Base-by-base conservation (phyloP, 2,329 filamentous ascomycete species). In the Talaromyces sp. region DNA sequence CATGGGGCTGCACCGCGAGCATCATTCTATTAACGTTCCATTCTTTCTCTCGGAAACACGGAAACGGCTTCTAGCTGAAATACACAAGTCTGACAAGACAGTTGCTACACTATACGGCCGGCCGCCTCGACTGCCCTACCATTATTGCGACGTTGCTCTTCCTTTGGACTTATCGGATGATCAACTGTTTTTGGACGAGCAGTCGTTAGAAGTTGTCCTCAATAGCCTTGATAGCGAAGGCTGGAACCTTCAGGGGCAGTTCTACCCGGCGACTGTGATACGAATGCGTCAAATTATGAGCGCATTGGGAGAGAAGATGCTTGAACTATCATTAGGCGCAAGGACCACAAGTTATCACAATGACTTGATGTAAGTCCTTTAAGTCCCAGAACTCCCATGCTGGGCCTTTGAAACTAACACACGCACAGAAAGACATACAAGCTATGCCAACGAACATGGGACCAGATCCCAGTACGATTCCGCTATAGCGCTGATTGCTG, bases 131-230 rank as follows among this genome's bases (percentile, higher is more conserved):
- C 67, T 75, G 19, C 70, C 69, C 14, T 69, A 68, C 57, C 67
- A 68, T 14, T 75, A 73, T 60, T 75, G 71, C 64, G 70, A 74
- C 50, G 65, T 68, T 11, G 47, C 58, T 22, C 61, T 70, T 59
- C 72, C 72, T 5, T 61, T 74, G 16, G 72, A 75, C 31, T 57
- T 75, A 31, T 70, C 70, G 35, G 70, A 73, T 45, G 70, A 73
- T 3, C 69, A 71, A 27, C 66, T 72, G 10, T 65, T 70, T 37
- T 56, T 68, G 0, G 63, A 68, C 65, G 37, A 64, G 62, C 43
- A 31, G 10, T 9, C 47, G 2, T 39, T 68, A 56, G 35, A 67
- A 27, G 35, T 41, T 2, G 65, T 64, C 4, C 31, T 72, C 5
- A 31, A 43, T n/a, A 60, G 63, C 27, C 63, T 72, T 4, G 66